Conservation (phyloP, 2,329 filamentous ascomycete genomes). For the Cladophialophora bantiana region DNA sequence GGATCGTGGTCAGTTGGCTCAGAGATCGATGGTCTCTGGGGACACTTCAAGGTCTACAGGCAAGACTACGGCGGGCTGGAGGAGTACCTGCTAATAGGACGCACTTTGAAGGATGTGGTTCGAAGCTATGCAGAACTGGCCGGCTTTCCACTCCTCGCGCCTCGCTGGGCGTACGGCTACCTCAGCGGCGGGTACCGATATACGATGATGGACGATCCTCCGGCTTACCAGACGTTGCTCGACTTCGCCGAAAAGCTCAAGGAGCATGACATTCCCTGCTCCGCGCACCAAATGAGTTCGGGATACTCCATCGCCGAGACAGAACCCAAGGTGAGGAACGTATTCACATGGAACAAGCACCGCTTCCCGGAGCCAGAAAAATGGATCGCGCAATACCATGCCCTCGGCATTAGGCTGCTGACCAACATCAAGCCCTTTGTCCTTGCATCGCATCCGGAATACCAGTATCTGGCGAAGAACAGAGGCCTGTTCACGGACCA, state of each 20-base stretch:
- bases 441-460: conserved; percentile 70
- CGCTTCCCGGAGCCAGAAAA: conserved; percentile 72
- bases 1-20: conserved; percentile 72
- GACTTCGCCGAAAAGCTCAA: conserved; percentile 68
- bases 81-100: conserved; percentile 72
- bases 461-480: conserved; percentile 64
- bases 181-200: conserved; percentile 72
- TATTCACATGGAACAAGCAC: conserved; percentile 74
- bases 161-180: conserved; percentile 76
- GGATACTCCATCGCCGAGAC: conserved; percentile 73
- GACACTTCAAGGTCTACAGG: conserved; percentile 74
- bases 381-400: conserved; percentile 68
- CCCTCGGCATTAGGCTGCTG: conserved; percentile 70
- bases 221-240: conserved; percentile 63
- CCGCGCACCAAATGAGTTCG: conserved; percentile 74
- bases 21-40: conserved; percentile 79
- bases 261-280: conserved; percentile 72
- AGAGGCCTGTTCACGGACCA: conserved; percentile 71
- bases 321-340: conserved; percentile 73
- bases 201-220: conserved; percentile 63
- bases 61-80: conserved; percentile 76
- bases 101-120: conserved; percentile 71
- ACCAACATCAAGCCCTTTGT: conserved; percentile 79
- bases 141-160: conserved; percentile 71
- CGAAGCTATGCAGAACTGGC: conserved; percentile 70